These are phyloP conservation scores for Decorospora gaudefroyi DNA, from an alignment of 2,329 filamentous ascomycete genomes.

Conservation along the genomic window DNA sequence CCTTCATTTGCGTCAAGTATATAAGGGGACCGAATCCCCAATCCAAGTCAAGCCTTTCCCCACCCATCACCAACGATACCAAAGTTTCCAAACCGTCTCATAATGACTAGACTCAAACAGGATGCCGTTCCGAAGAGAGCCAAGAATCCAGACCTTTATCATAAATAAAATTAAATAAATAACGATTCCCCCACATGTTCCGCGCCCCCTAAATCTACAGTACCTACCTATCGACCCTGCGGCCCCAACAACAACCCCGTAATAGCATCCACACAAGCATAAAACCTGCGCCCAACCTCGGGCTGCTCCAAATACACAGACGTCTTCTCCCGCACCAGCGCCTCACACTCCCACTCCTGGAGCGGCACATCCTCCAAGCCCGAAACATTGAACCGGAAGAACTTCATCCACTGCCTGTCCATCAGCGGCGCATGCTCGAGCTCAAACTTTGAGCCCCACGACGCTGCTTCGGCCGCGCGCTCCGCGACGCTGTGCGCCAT, in stretches of 20 bases:
- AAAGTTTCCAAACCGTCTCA: no score
- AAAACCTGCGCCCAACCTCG: slow-evolving; percentile 33
- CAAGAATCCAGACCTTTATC: no score
- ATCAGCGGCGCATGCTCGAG: slow-evolving; percentile 31
- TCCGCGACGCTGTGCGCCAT: slow-evolving; percentile 37
- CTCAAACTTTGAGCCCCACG: slow-evolving; percentile 32
- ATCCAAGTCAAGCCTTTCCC: no score
- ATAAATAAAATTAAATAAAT: no score
- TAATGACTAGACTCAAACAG: no score
- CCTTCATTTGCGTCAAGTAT: no score
- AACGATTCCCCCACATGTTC: no score
- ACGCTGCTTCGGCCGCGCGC: slow-evolving; percentile 23
- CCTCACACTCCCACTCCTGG: slow-evolving; percentile 38
- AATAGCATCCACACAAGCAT: slow-evolving; percentile 39
- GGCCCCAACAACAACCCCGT: slow-evolving; percentile 24
- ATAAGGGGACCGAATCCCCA: no score
- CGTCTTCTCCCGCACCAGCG: slow-evolving; percentile 37
- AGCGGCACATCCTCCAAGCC: slow-evolving; percentile 35
- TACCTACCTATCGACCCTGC: slow-evolving; percentile 11
- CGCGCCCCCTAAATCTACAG: no score
- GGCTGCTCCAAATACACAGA: slow-evolving; percentile 31
- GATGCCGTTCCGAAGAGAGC: no score
- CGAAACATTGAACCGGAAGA: slow-evolving; percentile 40
- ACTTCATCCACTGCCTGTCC: slow-evolving; percentile 39
- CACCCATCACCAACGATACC: no score